Base-by-base conservation (phyloP, 805 yeast genomes). In the Ogataea ramenticola region DNA sequence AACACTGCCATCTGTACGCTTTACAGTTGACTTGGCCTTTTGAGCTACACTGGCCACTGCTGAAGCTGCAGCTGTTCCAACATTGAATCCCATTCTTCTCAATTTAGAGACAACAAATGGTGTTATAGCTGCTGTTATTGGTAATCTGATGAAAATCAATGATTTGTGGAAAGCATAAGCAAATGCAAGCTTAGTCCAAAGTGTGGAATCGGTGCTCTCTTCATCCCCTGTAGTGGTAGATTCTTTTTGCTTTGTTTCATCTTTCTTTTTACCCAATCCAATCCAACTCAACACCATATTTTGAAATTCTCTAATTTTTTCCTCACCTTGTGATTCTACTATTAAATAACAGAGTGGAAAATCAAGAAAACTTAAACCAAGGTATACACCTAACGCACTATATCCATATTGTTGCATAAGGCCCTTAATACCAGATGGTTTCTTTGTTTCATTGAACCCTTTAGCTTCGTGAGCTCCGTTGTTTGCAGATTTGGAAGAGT, bases 151-250 rank as follows among this genome's bases (percentile, higher is more conserved):
- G 47, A 91, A 77, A 21, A 91, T 75, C 49, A 93, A 71, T 4
- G 90, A 77, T 66, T 93, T 93, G 68, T 93, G 98, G 39, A 93
- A 68, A 2, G 96, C 96, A 60, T 93, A 93, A 0, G 98, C 98
- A 42, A 93, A 75, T 12, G 86, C 80, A 52, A 88, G 79, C 62
- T 91, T 97, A 0, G 97, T 84, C 72, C 86, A 59, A 57, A 88
- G 60, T 44, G 81, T 70, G 8, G 63, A 57, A 19, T 48, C 46
- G 20, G 55, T 45, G 29, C 51, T 45, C 22, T 38, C 54, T 11
- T 47, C 48, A 30, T 36, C 52, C 14, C 44, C 48, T 10, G 48
- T 49, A 1, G 46, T 43, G 15, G 41, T 48, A 16, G 10, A 6
- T 24, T 24, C 10, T 24, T 6, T 7, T 24, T 24, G 27, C 6